These are phyloP conservation scores for Gryganskiella cystojenkinii DNA, from an alignment of 192 early-diverging fungal species.

Conservation along the genomic window DNA sequence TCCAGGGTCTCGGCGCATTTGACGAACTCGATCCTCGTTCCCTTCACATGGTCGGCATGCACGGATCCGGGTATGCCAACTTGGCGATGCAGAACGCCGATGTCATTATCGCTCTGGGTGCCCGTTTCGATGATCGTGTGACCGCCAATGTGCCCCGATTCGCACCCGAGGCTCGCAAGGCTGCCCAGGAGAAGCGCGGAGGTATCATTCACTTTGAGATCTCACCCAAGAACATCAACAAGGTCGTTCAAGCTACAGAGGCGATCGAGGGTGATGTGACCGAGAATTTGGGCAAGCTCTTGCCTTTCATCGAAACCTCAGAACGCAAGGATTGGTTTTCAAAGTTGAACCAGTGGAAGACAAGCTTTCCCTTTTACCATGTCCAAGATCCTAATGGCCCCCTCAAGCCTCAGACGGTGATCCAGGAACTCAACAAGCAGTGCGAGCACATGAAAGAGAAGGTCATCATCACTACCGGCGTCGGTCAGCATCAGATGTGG, in stretches of 20 bases:
- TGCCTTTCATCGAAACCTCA: constrained; percentile 79
- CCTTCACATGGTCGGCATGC: constrained; percentile 99
- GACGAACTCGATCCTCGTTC: constrained; percentile 91
- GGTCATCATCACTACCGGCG: constrained; percentile 95
- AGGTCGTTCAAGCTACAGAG: constrained; percentile 90
- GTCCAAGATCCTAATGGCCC: constrained; percentile 69
- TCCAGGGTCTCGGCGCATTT: constrained; percentile 92
- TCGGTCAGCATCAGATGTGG: constrained; percentile 99
- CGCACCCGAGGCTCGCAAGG: constrained; percentile 92
- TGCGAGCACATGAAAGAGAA: constrained; percentile 86
- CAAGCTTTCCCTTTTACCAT: constrained; percentile 91
- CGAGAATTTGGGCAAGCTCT: constrained; percentile 82
- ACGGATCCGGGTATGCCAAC: constrained; percentile 97
- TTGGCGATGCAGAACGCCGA: constrained; percentile 98
- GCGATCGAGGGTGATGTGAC: constrained; percentile 97
- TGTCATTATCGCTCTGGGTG: constrained; percentile 93
- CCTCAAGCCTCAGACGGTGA: constrained; percentile 94
- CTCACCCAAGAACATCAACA: constrained; percentile 99
- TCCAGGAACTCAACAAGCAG: constrained; percentile 92
- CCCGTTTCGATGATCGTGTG: constrained; percentile 98
- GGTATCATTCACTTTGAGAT: constrained; percentile 99
- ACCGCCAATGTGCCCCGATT: constrained; percentile 84
- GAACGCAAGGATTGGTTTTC: constrained; percentile 88
- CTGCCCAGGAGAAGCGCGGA: constrained; percentile 87
- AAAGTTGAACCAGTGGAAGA: constrained; percentile 87